Percentiles rank a stretch among this genome's conserved stretches.
These are phyloP conservation scores for Euphrasia confusa DNA, from an alignment of 257 asterid species.

Conservation along the genomic window DNA sequence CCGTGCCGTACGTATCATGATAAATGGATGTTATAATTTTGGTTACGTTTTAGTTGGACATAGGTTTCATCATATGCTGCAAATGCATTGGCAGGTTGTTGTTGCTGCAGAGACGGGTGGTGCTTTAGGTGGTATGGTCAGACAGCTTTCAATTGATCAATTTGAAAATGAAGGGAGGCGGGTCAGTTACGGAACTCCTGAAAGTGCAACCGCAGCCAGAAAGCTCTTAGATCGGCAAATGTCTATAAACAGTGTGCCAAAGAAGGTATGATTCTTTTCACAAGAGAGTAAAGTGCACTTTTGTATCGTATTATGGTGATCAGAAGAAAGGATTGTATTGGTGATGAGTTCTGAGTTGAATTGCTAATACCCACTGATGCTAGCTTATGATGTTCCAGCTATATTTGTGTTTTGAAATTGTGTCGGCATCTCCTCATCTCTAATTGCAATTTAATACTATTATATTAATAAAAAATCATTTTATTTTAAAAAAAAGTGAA, in stretches of 20 bases:
- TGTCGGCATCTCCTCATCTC: not conserved
- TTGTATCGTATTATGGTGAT: conserved; percentile 6
- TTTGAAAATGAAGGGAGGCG: conserved; percentile 97
- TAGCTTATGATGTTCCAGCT: conserved; percentile 1
- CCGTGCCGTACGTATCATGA: conserved; percentile 74
- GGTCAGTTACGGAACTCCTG: conserved; percentile 98
- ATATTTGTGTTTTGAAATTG: too few relatives aligned
- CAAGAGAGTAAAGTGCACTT: not conserved
- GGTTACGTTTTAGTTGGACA: conserved; percentile 72
- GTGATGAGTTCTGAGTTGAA: conserved; percentile 15
- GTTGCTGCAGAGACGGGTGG: conserved; percentile 99
- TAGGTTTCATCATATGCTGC: conserved; percentile 95
- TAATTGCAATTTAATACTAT: not conserved
- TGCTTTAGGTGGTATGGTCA: conserved; percentile 97
- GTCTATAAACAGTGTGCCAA: conserved; percentile 92
- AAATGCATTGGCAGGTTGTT: conserved; percentile 66
- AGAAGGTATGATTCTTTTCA: conserved; percentile 53
- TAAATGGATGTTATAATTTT: too few relatives aligned
- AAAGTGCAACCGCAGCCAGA: conserved; percentile 97
- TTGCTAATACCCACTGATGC: conserved; percentile 3
- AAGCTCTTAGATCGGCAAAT: conserved; percentile 91
- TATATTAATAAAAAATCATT: too few relatives aligned
- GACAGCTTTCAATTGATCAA: conserved; percentile 98
- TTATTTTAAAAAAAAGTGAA: too few relatives aligned
- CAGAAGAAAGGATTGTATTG: not conserved